Evolutionary conservation across 768 basidiomycete species (phyloP).

Genomic region (Mycena leptocephala): DNA sequence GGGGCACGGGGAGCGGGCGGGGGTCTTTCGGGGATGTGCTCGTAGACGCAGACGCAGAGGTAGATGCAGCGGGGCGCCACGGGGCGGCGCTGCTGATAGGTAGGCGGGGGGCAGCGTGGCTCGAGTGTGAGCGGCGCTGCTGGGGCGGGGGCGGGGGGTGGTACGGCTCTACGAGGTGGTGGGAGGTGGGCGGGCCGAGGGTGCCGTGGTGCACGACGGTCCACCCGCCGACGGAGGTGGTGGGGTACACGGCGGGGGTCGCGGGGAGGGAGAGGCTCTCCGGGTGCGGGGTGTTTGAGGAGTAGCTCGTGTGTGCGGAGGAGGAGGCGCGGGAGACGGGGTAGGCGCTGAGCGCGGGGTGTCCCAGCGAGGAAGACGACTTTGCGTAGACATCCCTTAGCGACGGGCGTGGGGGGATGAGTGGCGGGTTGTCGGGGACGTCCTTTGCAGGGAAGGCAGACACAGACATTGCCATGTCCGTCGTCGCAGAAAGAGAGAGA

Average conservation of each 20-base stretch:
- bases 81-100: constrained; percentile 22
- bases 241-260: constrained; percentile 15
- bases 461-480: neutral
- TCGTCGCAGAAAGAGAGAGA: no score
- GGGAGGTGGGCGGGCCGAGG: constrained; percentile 27
- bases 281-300: neutral
- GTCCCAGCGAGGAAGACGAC: neutral
- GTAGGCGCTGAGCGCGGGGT: neutral
- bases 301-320: neutral
- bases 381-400: neutral
- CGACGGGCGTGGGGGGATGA: no score
- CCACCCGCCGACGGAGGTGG: constrained; percentile 24
- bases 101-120: neutral
- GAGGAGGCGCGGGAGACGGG: neutral
- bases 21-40: neutral
- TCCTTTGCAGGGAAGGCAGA: neutral
- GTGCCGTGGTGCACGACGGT: constrained; percentile 37
- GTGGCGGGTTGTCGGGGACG: neutral
- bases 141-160: neutral
- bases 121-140: constrained; percentile 7
- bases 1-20: constrained; percentile 28
- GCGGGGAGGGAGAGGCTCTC: neutral
- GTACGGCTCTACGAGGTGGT: neutral
- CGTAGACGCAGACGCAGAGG: neutral
- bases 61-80: neutral